Evolutionary conservation across 2,329 filamentous ascomycete species (phyloP), one percentile per base, ranked within the genome.

Genomic region (Verticillium klebahnii): DNA sequence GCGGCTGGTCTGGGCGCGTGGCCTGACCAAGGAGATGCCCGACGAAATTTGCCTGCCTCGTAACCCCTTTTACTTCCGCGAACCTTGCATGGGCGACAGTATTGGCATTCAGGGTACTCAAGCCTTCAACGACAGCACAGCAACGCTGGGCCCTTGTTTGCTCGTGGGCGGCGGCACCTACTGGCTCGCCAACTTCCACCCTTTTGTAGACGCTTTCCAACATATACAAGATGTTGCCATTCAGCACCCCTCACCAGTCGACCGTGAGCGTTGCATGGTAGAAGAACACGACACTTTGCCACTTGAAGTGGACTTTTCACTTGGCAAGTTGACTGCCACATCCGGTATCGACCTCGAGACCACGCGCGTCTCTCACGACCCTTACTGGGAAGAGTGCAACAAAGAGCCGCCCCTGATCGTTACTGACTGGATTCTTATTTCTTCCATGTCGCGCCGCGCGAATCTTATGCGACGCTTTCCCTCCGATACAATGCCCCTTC

Each of bases 11-110:
- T 80, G 77, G 78, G 73, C 78, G 15, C 67, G 77, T 17, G 78
- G 78, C 0, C 64, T 80, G 5, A 66, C 71, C 52, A 70, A 67
- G 58, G 67, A 73, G 9, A 73, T 74, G 63, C 75, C 72, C 1
- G 78, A 80, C 62, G 77, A 79, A 12, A 68, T 80, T 1, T 79
- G 77, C 63, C 57, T 61, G 37, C 71, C 78, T 5, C 71, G 76
- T 15, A 80, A 80, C 64, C 77, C 78, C 1, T 80, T 77, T 56
- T 76, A 72, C 64, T 80, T 79, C 65, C 64, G 67, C 40, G 72
- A 65, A n/a, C 77, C 75, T 3, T 75, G 76, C 60, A 80, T 80
- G 77, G 78, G 78, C 2, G 78, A 80, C 57, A 79, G 77, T 62
- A 78, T 80, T 45, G 78, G 78, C 9, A 69, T 76, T 15, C 65